These are phyloP conservation scores for Lichina pygmaea DNA, from an alignment of 495 filamentous ascomycete species.

Conservation along the genomic window DNA sequence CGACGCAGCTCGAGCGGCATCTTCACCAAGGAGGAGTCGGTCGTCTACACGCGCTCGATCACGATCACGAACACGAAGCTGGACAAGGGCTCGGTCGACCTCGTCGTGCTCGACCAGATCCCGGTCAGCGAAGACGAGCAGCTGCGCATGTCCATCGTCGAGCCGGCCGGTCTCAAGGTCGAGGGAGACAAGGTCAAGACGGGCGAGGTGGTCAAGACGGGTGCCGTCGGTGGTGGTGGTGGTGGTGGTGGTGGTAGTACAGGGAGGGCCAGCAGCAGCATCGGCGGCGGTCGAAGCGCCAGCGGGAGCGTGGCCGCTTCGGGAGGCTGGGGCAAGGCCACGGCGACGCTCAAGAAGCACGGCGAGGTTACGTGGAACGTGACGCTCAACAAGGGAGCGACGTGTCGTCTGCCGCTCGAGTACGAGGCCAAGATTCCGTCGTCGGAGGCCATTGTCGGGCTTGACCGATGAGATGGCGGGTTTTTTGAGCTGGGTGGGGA, in stretches of 20 bases:
- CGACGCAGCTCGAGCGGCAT: conserved; percentile 22
- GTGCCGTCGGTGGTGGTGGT: conserved; percentile 1
- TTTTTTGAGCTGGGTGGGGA: too few species aligned
- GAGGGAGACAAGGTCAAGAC: conserved; percentile 17
- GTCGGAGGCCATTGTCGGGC: conserved; percentile 13
- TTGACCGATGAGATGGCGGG: neutral
- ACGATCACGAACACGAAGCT: conserved; percentile 30
- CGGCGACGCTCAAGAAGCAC: conserved; percentile 13
- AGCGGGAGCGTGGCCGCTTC: conserved; percentile 6
- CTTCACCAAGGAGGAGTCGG: conserved; percentile 28
- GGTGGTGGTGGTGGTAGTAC: neutral
- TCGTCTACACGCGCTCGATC: conserved; percentile 27
- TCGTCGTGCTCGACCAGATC: conserved; percentile 37
- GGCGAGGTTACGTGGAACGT: conserved; percentile 37
- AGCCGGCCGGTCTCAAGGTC: conserved; percentile 22
- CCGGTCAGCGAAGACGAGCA: conserved; percentile 40
- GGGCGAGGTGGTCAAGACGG: conserved; percentile 8
- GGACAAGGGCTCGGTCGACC: conserved; percentile 16
- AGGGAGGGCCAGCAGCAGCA: neutral
- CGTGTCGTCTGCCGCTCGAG: conserved; percentile 28
- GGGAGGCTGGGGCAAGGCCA: conserved; percentile 7
- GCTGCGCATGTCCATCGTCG: conserved; percentile 22
- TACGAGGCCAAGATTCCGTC: conserved; percentile 32
- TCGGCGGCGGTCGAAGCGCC: conserved; percentile 2
- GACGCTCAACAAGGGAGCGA: conserved; percentile 25